phyloP scores from a whole-genome alignment of 2,329 filamentous ascomycete genomes.

The Balansia obtecta region DNA sequence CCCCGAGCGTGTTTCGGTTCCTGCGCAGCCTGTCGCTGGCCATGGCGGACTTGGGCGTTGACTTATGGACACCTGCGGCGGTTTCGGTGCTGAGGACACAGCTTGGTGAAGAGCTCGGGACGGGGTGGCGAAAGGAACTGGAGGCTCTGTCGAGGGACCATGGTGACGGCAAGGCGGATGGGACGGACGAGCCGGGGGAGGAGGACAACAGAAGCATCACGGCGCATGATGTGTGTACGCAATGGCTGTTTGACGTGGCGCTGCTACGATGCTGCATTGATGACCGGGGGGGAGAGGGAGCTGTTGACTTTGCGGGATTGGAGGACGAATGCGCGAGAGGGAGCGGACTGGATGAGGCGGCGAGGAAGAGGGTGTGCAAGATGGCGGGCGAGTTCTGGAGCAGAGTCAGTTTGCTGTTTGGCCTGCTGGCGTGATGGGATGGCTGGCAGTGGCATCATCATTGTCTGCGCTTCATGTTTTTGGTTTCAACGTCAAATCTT shows the following conservation, averaged over 20 bases:
- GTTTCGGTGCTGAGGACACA: slow-evolving; percentile 49
- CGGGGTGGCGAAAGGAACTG: slow-evolving; percentile 33
- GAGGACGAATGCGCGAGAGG: slow-evolving; percentile 31
- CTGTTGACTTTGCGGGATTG: slow-evolving; percentile 29
- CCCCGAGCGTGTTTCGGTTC: slow-evolving; percentile 60
- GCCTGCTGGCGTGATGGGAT: slow-evolving; percentile 42
- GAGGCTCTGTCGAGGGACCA: slow-evolving; percentile 11
- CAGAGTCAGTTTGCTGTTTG: slow-evolving; percentile 71
- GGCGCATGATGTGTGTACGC: slow-evolving; percentile 36
- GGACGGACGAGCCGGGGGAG: slow-evolving; percentile 1
- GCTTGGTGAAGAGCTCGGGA: slow-evolving; percentile 37
- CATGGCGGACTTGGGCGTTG: slow-evolving; percentile 61
- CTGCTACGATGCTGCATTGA: slow-evolving; percentile 36
- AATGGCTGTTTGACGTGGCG: slow-evolving; percentile 49
- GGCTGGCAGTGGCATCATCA: too few relatives aligned
- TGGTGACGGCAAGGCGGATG: slow-evolving; percentile 7
- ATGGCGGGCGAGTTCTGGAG: slow-evolving; percentile 69
- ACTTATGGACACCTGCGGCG: slow-evolving; percentile 69
- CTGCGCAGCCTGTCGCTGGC: slow-evolving; percentile 49
- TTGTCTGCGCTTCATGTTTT: too few relatives aligned
- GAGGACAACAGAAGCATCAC: slow-evolving; percentile 10
- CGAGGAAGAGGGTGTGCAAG: slow-evolving; percentile 43
- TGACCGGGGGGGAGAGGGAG: slow-evolving; percentile 10
- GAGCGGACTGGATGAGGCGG: slow-evolving; percentile 35
- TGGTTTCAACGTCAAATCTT: neutral